Percentiles rank a stretch among this genome's conserved stretches.
Evolutionary conservation across 768 basidiomycete genomes (phyloP).

Genomic region (Crepidotus variabilis): DNA sequence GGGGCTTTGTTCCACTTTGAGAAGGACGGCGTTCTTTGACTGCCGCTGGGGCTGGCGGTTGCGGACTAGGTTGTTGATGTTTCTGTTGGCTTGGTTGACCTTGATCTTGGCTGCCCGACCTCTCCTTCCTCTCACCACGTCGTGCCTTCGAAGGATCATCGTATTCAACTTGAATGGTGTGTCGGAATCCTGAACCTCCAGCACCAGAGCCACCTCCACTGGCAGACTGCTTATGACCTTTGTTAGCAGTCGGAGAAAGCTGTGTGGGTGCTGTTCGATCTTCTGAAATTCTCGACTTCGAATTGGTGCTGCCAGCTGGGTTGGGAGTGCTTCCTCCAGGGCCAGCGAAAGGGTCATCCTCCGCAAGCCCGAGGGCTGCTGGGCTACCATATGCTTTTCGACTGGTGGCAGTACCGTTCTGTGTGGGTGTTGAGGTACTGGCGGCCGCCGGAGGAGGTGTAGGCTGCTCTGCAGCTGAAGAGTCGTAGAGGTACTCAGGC

Average conservation of each 20-base stretch:
- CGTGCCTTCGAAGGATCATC: slow-evolving; percentile 48
- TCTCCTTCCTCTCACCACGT: slow-evolving; percentile 29
- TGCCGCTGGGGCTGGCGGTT: slow-evolving; percentile 4
- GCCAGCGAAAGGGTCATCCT: slow-evolving; percentile 75
- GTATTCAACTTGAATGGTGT: slow-evolving; percentile 98
- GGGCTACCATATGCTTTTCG: slow-evolving; percentile 30
- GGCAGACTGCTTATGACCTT: slow-evolving; percentile 45
- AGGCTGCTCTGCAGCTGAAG: slow-evolving; percentile 56
- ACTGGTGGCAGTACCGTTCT: slow-evolving; percentile 14
- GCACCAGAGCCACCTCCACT: slow-evolving; percentile 27
- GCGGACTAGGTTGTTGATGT: slow-evolving; percentile 3
- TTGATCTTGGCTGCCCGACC: slow-evolving; percentile 21
- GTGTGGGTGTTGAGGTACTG: slow-evolving; percentile 26
- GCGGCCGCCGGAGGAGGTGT: slow-evolving; percentile 23
- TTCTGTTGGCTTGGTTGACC: slow-evolving; percentile 4
- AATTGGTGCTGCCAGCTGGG: slow-evolving; percentile 7
- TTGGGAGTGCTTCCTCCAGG: slow-evolving; percentile 22
- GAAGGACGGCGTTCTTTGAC: slow-evolving; percentile 30
- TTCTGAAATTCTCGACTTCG: slow-evolving; percentile 12
- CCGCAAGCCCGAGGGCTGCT: slow-evolving; percentile 36
- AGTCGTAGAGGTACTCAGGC: slow-evolving; percentile 74
- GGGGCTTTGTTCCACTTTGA: slow-evolving; percentile 28
- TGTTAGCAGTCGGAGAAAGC: slow-evolving; percentile 19
- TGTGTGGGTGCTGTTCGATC: slow-evolving; percentile 8
- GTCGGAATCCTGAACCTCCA: slow-evolving; percentile 48